A percentile compares a stretch with the other conserved stretches of the same genome.
phyloP scores from a whole-genome alignment of 805 yeast species.

The Wickerhamiella occidentalis region DNA sequence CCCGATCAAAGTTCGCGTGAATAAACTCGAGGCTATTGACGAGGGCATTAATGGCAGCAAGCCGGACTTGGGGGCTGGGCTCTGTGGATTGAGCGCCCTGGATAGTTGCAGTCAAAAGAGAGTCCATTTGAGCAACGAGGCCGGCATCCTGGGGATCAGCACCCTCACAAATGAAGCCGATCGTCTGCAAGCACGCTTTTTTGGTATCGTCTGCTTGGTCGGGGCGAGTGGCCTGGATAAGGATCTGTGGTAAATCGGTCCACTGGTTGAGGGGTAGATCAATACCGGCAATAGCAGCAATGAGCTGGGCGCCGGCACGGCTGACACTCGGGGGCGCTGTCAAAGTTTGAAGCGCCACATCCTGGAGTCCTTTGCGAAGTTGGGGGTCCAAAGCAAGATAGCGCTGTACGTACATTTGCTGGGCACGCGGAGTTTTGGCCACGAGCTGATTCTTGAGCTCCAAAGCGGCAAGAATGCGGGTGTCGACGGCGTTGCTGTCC shows the following conservation, averaged over 20 bases:
- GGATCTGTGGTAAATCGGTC: conserved; percentile 71
- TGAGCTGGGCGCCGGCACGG: conserved; percentile 79
- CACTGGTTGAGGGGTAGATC: conserved; percentile 82
- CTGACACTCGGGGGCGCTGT: conserved; percentile 65
- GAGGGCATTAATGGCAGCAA: conserved; percentile 85
- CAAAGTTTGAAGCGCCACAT: conserved; percentile 46
- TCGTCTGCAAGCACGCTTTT: conserved; percentile 73
- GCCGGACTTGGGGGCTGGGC: conserved; percentile 59
- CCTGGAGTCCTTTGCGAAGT: conserved; percentile 53
- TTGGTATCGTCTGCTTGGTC: conserved; percentile 70
- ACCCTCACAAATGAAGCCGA: conserved; percentile 92
- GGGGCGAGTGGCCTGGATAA: conserved; percentile 75
- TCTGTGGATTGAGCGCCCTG: conserved; percentile 89
- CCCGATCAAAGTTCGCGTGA: conserved; percentile 74
- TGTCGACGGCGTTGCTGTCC: conserved; percentile 50
- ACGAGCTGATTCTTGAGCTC: conserved; percentile 78
- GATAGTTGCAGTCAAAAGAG: conserved; percentile 86
- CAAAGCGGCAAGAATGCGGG: conserved; percentile 82
- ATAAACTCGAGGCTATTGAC: conserved; percentile 86
- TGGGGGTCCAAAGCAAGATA: conserved; percentile 55
- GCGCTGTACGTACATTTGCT: conserved; percentile 48
- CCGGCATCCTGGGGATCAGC: conserved; percentile 75
- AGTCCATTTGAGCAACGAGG: conserved; percentile 74
- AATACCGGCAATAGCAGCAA: conserved; percentile 93
- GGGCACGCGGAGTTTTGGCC: conserved; percentile 59